Evolutionary conservation across 169 alveolate genomes (phyloP), one percentile per base, ranked within the genome.

Genomic region (Eimeria necatrix): DNA sequence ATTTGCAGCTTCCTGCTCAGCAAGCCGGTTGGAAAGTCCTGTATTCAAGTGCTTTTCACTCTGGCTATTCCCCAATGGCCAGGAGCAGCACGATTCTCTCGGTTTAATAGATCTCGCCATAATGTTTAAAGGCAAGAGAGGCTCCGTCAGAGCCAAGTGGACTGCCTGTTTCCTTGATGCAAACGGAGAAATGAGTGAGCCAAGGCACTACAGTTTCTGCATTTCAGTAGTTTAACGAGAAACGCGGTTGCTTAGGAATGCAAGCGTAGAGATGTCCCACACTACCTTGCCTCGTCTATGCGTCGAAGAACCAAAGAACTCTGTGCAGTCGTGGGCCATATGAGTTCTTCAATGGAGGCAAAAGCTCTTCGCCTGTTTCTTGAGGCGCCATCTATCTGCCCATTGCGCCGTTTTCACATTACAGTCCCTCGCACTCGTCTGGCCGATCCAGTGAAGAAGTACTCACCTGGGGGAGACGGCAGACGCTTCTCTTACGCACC

Each of bases 341-440:
- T 32, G 41, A 32, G 41, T 32, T 32, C 41, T 32, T 32, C 41
- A 32, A 32, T 32, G 41, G 41, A 32, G 41, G 41, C 41, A 32
- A 32, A 32, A 32, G 41, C 41, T 32, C 41, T 32, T 2, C 41
- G 2, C 2, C 41, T 32, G 41, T 32, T 32, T 32, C 41, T 32
- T 32, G 41, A 32, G 41, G 41, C 41, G 41, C 41, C 41, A 32
- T 32, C 41, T 2, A 32, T 32, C 41, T 41, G 32, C 46, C 68
- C 88, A 18, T 18, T 49, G 22, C 10, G 46, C 49, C 49, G 14
- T n/a, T 56, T 78, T 46, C 20, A 32, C 4, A 12, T 20, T 3
- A n/a, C 95, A 91, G 95, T 91, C 56, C 95, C 95, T 5, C 95
- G 95, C 53, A 91, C 95, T 51, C 90, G 95, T 16, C 85, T 91